Conservation (phyloP, 345 rosid species). For the Acer saccharum region DNA sequence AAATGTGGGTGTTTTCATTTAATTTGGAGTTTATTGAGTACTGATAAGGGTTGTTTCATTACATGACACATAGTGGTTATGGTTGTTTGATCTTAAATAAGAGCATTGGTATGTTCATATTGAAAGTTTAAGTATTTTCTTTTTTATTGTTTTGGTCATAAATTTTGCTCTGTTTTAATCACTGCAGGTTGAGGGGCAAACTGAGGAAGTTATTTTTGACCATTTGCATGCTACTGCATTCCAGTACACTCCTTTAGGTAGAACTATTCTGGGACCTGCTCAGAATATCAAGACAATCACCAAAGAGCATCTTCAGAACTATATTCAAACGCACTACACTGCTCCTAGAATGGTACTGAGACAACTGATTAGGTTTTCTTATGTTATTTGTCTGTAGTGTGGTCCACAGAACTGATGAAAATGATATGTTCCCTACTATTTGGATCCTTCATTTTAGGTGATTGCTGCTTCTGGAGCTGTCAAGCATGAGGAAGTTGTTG, state of each 20-base stretch:
- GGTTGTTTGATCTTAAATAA: not conserved
- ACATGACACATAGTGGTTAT: not conserved
- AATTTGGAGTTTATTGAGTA: not conserved
- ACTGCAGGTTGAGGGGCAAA: conserved; percentile 83
- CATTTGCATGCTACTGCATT: conserved; percentile 98
- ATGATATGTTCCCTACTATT: not conserved
- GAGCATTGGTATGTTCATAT: not conserved
- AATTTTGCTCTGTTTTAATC: conserved; percentile 1
- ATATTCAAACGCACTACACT: conserved; percentile 90
- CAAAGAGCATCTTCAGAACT: conserved; percentile 71
- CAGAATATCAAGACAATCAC: conserved; percentile 78
- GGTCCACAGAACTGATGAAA: not conserved
- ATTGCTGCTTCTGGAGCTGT: conserved; percentile 97
- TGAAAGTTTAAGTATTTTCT: not conserved
- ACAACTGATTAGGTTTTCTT: not conserved
- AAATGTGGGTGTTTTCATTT: not conserved
- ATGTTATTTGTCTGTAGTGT: not conserved
- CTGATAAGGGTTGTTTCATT: not conserved
- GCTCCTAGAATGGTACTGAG: conserved; percentile 91
- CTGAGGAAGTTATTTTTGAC: conserved; percentile 93
- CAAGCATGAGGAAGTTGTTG: conserved; percentile 95
- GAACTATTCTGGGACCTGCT: conserved; percentile 95
- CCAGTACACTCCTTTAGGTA: conserved; percentile 88
- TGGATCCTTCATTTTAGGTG: conserved; percentile 52
- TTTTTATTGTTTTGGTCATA: not conserved